Percentiles rank a stretch among this genome's conserved stretches.
Conservation (phyloP, 2,329 filamentous ascomycete genomes). For the Huntiella omanensis region DNA sequence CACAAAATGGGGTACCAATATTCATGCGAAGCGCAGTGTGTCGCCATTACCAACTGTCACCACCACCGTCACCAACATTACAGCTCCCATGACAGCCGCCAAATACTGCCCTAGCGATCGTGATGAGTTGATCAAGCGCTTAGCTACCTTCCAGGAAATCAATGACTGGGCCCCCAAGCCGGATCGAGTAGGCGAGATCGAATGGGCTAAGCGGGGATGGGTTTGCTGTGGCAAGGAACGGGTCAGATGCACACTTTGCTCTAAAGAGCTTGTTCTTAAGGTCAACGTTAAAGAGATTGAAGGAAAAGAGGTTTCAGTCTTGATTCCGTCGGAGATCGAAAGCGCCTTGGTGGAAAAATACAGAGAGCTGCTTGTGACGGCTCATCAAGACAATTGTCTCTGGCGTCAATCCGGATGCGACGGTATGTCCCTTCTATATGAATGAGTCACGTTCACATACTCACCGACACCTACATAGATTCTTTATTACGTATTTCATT, state of each 20-base stretch:
- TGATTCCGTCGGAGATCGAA: conserved; percentile 43
- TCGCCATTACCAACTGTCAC: conserved; percentile 2
- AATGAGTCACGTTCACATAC: neutral
- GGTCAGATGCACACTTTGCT: conserved; percentile 71
- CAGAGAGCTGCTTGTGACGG: conserved; percentile 48
- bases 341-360: conserved; percentile 62
- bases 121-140: conserved; percentile 56
- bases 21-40: neutral
- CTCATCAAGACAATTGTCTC: conserved; percentile 64
- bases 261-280: conserved; percentile 67
- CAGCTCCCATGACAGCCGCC: conserved; percentile 21
- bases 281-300: conserved; percentile 42
- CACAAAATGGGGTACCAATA: conserved; percentile 22
- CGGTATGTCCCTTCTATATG: conserved; percentile 27
- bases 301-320: conserved; percentile 32
- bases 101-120: conserved; percentile 80
- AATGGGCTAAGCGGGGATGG: conserved; percentile 93
- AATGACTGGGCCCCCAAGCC: conserved; percentile 92
- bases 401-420: conserved; percentile 84
- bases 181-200: conserved; percentile 64
- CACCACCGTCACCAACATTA: conserved; percentile 13
- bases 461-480: conserved; percentile 21
- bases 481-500: conserved; percentile 43
- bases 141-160: conserved; percentile 79
- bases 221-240: conserved; percentile 66